Evolutionary conservation across 257 asterid species (phyloP), one percentile per base, ranked within the genome.

Genomic region (Eucommia ulmoides): DNA sequence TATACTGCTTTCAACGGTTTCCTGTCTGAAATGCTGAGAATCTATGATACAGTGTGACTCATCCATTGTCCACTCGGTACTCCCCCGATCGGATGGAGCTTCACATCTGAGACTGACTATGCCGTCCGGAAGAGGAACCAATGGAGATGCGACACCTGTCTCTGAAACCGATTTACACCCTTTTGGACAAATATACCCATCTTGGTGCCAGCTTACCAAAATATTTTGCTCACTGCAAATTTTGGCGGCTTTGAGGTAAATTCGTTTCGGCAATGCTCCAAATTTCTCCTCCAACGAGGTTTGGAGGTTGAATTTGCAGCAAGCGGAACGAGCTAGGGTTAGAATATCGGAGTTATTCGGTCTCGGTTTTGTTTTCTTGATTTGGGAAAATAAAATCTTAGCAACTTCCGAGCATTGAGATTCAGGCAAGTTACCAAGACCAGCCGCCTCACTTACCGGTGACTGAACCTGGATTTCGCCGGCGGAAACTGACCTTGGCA

Each of bases 211-310:
- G 45, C 70, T 80, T 53, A 83, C 82, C 54, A 63, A 38, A 55
- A 86, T 74, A 64, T 75, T 77, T 20, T 91, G 93, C 67, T 91
- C 99, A 53, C 99, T 86, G 71, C 96, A 91, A 23, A 91, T 65
- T 70, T 81, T 86, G 49, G 94, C 99, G 22, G 95, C 96, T 81
- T 69, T 91, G 54, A 86, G 73, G 68, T 79, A 77, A 64, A 83
- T 65, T 54, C 78, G 74, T 56, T 74, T 76, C 7, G 99, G 99
- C 67, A 91, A 55, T 38, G 42, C 61, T 52, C 93, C 96, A 33
- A 80, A 83, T 55, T 65, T 79, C 15, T 46, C 83, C 70, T 76
- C 88, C 57, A 86, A 67, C 24, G 82, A 72, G 42, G 76, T 80
- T 61, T 69, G 82, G 44, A 91, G 77, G 52, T 75, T 75, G 41